phyloP scores from a whole-genome alignment of 805 yeast genomes.

The Candida sphagnicola region DNA sequence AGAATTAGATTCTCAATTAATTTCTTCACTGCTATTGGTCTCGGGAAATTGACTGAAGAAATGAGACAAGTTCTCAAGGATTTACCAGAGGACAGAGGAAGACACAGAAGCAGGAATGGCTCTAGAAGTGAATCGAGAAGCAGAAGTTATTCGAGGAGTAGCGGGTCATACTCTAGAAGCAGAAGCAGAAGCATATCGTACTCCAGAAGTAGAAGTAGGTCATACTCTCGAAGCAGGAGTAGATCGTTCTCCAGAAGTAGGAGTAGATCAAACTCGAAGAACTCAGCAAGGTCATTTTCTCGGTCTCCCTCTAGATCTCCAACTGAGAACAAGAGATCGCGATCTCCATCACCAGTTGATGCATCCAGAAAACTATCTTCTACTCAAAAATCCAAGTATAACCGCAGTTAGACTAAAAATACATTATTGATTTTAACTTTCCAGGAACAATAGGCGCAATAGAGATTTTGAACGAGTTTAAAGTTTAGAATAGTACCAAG shows the following conservation, averaged over 20 bases:
- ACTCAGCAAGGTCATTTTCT: no score
- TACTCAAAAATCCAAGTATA: not conserved
- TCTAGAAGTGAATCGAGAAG: slow-evolving; percentile 13
- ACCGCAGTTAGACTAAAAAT: not conserved
- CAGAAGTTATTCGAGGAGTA: slow-evolving; percentile 4
- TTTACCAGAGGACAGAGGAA: slow-evolving; percentile 18
- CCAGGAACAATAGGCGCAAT: no score
- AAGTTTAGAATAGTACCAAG: no score
- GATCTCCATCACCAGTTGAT: no score
- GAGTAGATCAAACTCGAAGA: slow-evolving; percentile 8
- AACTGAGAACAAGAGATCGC: not conserved
- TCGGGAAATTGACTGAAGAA: slow-evolving; percentile 77
- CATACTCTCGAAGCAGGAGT: slow-evolving; percentile 8
- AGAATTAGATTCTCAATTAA: slow-evolving; percentile 76
- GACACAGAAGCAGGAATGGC: slow-evolving; percentile 7
- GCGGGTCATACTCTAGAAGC: slow-evolving; percentile 10
- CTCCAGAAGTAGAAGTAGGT: slow-evolving; percentile 11
- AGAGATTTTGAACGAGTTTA: no score
- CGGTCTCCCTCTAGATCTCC: slow-evolving; percentile 9
- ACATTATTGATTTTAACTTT: no score
- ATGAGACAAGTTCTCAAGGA: slow-evolving; percentile 59
- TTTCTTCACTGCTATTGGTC: slow-evolving; percentile 87
- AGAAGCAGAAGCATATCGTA: no score
- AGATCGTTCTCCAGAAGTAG: slow-evolving; percentile 12
- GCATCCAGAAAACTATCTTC: no score